These are phyloP conservation scores for Phytophthora constricta DNA, from an alignment of 352 stramenopile genomes.

Conservation along the genomic window DNA sequence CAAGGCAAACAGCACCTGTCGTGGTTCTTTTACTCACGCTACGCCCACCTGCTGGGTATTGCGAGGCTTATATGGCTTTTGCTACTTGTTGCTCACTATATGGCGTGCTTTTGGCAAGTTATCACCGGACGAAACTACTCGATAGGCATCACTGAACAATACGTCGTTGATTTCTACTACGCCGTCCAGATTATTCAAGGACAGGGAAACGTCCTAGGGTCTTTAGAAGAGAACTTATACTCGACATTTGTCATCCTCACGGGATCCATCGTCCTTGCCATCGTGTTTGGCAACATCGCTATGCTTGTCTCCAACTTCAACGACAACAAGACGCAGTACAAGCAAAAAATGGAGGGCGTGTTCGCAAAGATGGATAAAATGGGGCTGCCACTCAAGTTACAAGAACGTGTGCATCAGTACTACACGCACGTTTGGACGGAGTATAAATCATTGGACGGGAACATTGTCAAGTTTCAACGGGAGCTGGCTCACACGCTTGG, in stretches of 20 bases:
- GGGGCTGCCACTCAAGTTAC: conserved; percentile 31
- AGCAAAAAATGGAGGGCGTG: conserved; percentile 59
- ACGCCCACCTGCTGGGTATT: conserved; percentile 33
- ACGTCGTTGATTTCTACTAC: conserved; percentile 39
- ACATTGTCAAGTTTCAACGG: conserved; percentile 8
- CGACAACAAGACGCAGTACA: conserved; percentile 44
- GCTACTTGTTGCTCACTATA: conserved; percentile 39
- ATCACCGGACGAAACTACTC: background rate
- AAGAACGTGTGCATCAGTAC: conserved; percentile 40
- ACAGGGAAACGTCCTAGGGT: conserved; percentile 33
- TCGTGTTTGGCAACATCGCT: conserved; percentile 55
- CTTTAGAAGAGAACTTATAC: conserved; percentile 35
- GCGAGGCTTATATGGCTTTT: conserved; percentile 30
- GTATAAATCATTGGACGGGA: conserved; percentile 42
- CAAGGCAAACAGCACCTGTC: no score
- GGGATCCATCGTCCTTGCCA: conserved; percentile 48
- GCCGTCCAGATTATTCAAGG: conserved; percentile 42
- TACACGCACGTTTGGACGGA: conserved; percentile 48
- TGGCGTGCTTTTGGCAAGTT: conserved; percentile 44
- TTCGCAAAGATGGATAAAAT: conserved; percentile 53
- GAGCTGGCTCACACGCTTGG: conserved; percentile 27
- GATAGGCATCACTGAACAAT: conserved; percentile 1
- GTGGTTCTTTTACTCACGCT: conserved; percentile 30
- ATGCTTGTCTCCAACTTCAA: conserved; percentile 58
- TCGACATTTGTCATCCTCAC: conserved; percentile 36